Evolutionary conservation across 2,329 filamentous ascomycete species (phyloP).

Genomic region (Aspergillus brunneoviolaceus): DNA sequence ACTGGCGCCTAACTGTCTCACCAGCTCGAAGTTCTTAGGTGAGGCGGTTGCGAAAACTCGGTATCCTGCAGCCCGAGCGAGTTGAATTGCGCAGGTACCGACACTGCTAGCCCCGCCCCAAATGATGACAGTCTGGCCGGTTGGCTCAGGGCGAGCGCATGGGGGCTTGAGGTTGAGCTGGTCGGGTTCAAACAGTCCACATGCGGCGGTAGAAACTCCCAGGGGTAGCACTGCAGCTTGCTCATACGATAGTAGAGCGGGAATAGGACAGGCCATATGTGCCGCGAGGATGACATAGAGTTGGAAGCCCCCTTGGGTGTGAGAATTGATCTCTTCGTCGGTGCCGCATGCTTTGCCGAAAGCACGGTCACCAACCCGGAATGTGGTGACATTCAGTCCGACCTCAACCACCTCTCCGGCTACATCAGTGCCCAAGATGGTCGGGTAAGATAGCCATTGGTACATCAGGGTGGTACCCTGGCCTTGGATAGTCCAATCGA

Average conservation of each 20-base stretch:
- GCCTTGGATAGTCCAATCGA: slow-evolving; percentile 43
- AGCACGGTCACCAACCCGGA: slow-evolving; percentile 47
- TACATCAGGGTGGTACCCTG: slow-evolving; percentile 23
- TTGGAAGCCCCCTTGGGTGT: slow-evolving; percentile 23
- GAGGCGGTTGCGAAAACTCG: slow-evolving; percentile 41
- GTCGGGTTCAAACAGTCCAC: slow-evolving; percentile 20
- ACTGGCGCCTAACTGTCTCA: slow-evolving; percentile 45
- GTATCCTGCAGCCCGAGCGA: slow-evolving; percentile 41
- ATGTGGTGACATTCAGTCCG: slow-evolving; percentile 46
- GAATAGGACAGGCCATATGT: slow-evolving; percentile 18
- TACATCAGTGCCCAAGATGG: slow-evolving; percentile 44
- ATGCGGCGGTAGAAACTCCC: slow-evolving; percentile 22
- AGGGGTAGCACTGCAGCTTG: slow-evolving; percentile 21
- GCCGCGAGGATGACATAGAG: slow-evolving; percentile 20
- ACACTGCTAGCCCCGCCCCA: slow-evolving; percentile 56
- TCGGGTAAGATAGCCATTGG: slow-evolving; percentile 32
- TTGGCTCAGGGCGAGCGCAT: neutral
- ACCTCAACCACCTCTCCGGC: slow-evolving; percentile 50
- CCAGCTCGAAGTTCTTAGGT: slow-evolving; percentile 43
- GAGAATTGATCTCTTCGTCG: slow-evolving; percentile 13
- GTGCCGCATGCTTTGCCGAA: slow-evolving; percentile 27
- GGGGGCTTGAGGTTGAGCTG: slow-evolving; percentile 15
- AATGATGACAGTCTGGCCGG: slow-evolving; percentile 36
- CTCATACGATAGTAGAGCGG: slow-evolving; percentile 15
- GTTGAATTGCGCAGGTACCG: slow-evolving; percentile 45